Percentiles rank a stretch among this genome's conserved stretches.
Evolutionary conservation across 768 basidiomycete species (phyloP).

Genomic region (Rhizopogon roseolus): DNA sequence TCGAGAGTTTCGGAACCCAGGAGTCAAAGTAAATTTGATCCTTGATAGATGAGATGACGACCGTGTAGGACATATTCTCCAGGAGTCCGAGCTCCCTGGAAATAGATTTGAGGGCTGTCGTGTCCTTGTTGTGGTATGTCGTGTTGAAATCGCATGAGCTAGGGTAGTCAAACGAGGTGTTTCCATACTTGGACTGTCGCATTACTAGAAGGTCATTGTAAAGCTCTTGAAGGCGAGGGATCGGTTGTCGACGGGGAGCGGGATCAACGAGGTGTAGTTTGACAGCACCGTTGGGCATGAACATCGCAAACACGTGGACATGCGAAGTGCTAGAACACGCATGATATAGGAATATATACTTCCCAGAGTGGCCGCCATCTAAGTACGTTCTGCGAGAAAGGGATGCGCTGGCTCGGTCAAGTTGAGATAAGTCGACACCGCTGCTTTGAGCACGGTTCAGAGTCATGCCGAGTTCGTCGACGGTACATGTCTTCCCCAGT

Average conservation of each 20-base stretch:
- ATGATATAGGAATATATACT: slow-evolving; percentile 88
- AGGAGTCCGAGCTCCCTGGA: slow-evolving; percentile 80
- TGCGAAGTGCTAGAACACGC: slow-evolving; percentile 66
- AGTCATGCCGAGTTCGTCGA: slow-evolving; percentile 61
- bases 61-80: slow-evolving; percentile 66
- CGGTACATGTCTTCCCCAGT: slow-evolving; percentile 78
- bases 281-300: slow-evolving; percentile 64
- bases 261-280: slow-evolving; percentile 89
- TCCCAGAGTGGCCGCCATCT: slow-evolving; percentile 59
- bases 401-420: slow-evolving; percentile 58
- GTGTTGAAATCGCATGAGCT: slow-evolving; percentile 54
- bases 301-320: slow-evolving; percentile 85
- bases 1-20: slow-evolving; percentile 61
- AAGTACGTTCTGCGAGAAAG: slow-evolving; percentile 69
- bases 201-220: slow-evolving; percentile 64
- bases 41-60: slow-evolving; percentile 84
- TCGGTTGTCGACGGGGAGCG: slow-evolving; percentile 78
- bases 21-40: slow-evolving; percentile 80
- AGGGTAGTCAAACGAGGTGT: slow-evolving; percentile 59
- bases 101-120: slow-evolving; percentile 78
- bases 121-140: slow-evolving; percentile 75
- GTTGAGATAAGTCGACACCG: slow-evolving; percentile 80
- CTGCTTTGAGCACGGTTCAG: slow-evolving; percentile 77
- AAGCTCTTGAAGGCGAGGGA: slow-evolving; percentile 68
- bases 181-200: slow-evolving; percentile 35